Evolutionary conservation across 169 alveolate genomes (phyloP).

Genomic region (Babesia gibsoni): DNA sequence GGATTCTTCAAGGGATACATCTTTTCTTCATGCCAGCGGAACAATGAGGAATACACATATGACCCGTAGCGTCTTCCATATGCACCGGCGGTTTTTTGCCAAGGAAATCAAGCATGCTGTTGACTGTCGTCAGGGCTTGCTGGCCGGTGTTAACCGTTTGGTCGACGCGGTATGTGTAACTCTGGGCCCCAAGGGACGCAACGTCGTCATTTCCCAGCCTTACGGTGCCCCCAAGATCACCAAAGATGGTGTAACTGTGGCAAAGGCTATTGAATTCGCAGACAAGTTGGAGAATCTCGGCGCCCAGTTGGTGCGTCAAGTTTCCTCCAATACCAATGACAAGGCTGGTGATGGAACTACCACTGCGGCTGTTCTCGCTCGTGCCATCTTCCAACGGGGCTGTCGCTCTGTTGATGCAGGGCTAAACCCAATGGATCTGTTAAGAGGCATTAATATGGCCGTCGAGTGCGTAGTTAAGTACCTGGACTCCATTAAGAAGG

Average conservation of each 20-base stretch:
- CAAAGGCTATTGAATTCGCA: slow-evolving; percentile 94
- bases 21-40: background rate
- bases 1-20: no score
- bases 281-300: slow-evolving; percentile 94
- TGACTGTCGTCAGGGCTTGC: slow-evolving; percentile 75
- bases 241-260: slow-evolving; percentile 99
- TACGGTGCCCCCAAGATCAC: slow-evolving; percentile 97
- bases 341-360: slow-evolving; percentile 99
- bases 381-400: slow-evolving; percentile 98
- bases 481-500: slow-evolving; percentile 72
- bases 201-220: slow-evolving; percentile 94
- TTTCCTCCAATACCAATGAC: slow-evolving; percentile 96
- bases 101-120: slow-evolving; percentile 73
- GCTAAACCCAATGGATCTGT: slow-evolving; percentile 98
- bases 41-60: background rate
- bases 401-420: slow-evolving; percentile 99
- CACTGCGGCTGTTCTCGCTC: slow-evolving; percentile 97
- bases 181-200: slow-evolving; percentile 99
- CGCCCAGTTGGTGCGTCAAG: slow-evolving; percentile 96
- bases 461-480: slow-evolving; percentile 70
- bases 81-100: slow-evolving; percentile 61
- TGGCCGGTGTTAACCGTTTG: slow-evolving; percentile 87
- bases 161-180: slow-evolving; percentile 99
- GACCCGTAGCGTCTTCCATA: slow-evolving; percentile 33
- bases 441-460: slow-evolving; percentile 85